Conservation (phyloP, 306 rosid species). For the Vigna angularis region DNA sequence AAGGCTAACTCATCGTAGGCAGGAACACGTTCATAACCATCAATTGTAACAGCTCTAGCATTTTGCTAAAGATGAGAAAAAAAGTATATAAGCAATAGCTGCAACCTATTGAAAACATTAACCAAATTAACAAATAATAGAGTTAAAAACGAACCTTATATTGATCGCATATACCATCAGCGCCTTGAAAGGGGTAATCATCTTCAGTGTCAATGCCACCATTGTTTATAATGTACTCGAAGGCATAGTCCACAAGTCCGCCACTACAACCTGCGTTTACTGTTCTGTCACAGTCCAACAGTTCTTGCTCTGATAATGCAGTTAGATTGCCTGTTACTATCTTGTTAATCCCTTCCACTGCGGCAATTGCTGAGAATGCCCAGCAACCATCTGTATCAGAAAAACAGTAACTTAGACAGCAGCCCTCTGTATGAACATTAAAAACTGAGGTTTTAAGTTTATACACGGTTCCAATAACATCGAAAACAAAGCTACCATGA, state of each 20-base stretch:
- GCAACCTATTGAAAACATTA: not conserved
- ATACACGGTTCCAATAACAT: not conserved
- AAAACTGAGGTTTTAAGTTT: not conserved
- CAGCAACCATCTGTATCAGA: constrained; percentile 82
- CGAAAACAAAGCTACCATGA: not conserved
- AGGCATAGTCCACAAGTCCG: constrained; percentile 80
- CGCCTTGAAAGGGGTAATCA: constrained; percentile 77
- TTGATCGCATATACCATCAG: constrained; percentile 64
- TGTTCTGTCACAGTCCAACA: constrained; percentile 79
- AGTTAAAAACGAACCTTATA: constrained; percentile 56
- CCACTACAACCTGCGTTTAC: constrained; percentile 85
- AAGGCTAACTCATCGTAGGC: constrained; percentile 65
- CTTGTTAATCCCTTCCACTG: constrained; percentile 89
- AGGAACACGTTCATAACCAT: constrained; percentile 74
- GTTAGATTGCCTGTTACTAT: constrained; percentile 78
- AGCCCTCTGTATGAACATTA: not conserved
- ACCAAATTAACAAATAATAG: not conserved
- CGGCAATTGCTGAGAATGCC: constrained; percentile 79
- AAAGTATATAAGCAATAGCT: not conserved
- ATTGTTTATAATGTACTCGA: constrained; percentile 77
- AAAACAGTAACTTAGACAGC: not conserved
- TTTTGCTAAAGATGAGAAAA: constrained; percentile 62
- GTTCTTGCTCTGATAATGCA: constrained; percentile 88
- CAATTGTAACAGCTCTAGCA: constrained; percentile 74
- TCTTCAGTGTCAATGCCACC: constrained; percentile 87